Base-by-base conservation (phyloP, 495 filamentous ascomycete genomes). In the Aspergillus biplanus region DNA sequence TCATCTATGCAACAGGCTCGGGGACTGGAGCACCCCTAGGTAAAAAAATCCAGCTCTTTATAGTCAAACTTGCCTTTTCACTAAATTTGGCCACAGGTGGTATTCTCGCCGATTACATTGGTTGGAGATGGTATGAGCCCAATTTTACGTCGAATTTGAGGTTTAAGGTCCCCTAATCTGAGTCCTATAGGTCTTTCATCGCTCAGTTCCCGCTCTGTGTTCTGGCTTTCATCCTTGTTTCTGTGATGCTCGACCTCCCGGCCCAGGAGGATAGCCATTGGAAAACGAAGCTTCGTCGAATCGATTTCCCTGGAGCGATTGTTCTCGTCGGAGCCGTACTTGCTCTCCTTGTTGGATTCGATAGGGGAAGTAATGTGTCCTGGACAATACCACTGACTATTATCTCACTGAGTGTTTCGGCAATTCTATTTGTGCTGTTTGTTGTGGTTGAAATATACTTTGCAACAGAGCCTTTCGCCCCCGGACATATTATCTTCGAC, bases 231-330 rank as follows among this genome's bases (percentile, higher is more conserved):
- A 52, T 86, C 16, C 74, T 84, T 3, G 91, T 95, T 9, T 81
- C 80, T 15, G 57, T 90, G 33, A 73, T 83, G 33, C 81, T 96
- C 1, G 72, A 91, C 53, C 71, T 92, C 1, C 90, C 90, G 0
- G 73, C 74, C 62, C 73, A 71, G 15, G 83, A 86, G 39, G 75
- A 84, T 56, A 69, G 71, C 8, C 73, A 87, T 61, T 89, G 87
- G 87, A 85, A 80, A 62, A 71, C 73, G 7, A 89, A 94, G 71
- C 78, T 95, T 7, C 73, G 74, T n/a, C 87, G 87, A 7, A 83
- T 97, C 62, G 92, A 97, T 68, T 94, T 96, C 68, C 74, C 89
- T 1, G 92, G 92, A 8, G 92, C 92, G 0, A 75, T 85, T 33
- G 77, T 87, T 18, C 86, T 92, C 7, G 79, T 93, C n/a, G 74